Percentiles rank a stretch among this genome's conserved stretches.
These are phyloP conservation scores for Penicillium expansum DNA, from an alignment of 2,329 filamentous ascomycete genomes.

Conservation along the genomic window DNA sequence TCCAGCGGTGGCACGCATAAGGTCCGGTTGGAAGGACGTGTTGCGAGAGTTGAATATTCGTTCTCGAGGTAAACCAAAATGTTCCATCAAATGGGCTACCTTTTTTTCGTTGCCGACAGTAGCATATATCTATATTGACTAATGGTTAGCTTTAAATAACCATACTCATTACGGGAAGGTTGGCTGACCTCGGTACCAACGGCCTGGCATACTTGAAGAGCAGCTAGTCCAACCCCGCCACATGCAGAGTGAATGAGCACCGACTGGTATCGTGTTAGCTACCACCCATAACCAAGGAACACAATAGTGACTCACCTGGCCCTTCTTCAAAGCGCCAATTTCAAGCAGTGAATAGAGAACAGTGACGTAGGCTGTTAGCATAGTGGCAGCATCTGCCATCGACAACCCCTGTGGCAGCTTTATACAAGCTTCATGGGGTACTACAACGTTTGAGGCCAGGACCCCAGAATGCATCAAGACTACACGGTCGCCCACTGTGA, in stretches of 20 bases:
- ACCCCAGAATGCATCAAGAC: constrained; percentile 13
- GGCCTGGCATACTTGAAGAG: constrained; percentile 20
- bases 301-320: constrained; percentile 14
- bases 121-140: constrained; percentile 10
- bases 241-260: constrained; percentile 25
- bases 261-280: constrained; percentile 4
- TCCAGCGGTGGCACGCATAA: constrained; percentile 12
- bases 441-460: constrained; percentile 7
- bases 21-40: constrained; percentile 8
- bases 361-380: constrained; percentile 15
- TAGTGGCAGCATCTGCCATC: constrained; percentile 19
- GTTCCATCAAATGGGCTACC: constrained; percentile 16
- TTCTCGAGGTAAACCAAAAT: constrained; percentile 15
- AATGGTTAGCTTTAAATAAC: neutral
- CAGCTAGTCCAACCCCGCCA: constrained; percentile 24
- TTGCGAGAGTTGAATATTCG: constrained; percentile 23
- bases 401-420: constrained; percentile 10
- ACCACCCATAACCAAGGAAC: neutral
- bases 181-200: constrained; percentile 16
- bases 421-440: constrained; percentile 2
- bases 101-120: constrained; percentile 19
- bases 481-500: constrained; percentile 33
- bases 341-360: constrained; percentile 22
- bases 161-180: too few species aligned
- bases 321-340: constrained; percentile 20